These are phyloP conservation scores for Coemansia sp. DNA, from an alignment of 192 early-diverging fungal genomes.

Conservation along the genomic window DNA sequence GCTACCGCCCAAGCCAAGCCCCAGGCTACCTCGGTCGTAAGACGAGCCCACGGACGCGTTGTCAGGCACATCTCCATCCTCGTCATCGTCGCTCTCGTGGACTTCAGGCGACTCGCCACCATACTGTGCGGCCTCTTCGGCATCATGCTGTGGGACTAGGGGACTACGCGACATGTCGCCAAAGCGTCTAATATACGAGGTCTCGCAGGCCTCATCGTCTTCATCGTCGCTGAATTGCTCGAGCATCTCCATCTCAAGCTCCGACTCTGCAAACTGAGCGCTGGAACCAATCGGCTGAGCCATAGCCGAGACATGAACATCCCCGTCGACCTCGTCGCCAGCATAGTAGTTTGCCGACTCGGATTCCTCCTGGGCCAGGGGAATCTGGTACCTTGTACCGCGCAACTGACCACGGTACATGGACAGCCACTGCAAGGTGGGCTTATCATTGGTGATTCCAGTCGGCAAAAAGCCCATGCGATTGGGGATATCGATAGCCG, in stretches of 20 bases:
- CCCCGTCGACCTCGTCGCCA: constrained; percentile 1
- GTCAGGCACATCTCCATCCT: constrained; percentile 18
- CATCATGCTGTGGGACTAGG: background rate
- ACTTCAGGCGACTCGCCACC: background rate
- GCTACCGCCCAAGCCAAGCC: constrained; percentile 34
- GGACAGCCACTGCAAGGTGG: constrained; percentile 51
- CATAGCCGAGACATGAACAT: constrained; percentile 16
- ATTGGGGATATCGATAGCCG: constrained; percentile 54
- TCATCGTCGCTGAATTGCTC: constrained; percentile 47
- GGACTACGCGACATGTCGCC: constrained; percentile 20
- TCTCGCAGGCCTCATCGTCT: constrained; percentile 27
- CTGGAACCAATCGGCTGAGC: constrained; percentile 14
- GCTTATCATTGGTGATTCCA: constrained; percentile 56
- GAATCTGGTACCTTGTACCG: constrained; percentile 39
- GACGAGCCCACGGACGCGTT: constrained; percentile 42
- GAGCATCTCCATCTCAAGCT: constrained; percentile 30
- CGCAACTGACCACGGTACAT: constrained; percentile 55
- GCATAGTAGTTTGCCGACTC: constrained; percentile 14
- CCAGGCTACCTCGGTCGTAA: constrained; percentile 48
- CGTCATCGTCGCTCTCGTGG: constrained; percentile 12
- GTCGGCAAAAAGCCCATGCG: constrained; percentile 51
- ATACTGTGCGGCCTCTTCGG: background rate
- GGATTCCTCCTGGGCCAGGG: constrained; percentile 16
- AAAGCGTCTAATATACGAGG: constrained; percentile 51
- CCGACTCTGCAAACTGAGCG: constrained; percentile 17